Evolutionary conservation across 495 filamentous ascomycete species (phyloP).

Genomic region (Penicillium egyptiacum): DNA sequence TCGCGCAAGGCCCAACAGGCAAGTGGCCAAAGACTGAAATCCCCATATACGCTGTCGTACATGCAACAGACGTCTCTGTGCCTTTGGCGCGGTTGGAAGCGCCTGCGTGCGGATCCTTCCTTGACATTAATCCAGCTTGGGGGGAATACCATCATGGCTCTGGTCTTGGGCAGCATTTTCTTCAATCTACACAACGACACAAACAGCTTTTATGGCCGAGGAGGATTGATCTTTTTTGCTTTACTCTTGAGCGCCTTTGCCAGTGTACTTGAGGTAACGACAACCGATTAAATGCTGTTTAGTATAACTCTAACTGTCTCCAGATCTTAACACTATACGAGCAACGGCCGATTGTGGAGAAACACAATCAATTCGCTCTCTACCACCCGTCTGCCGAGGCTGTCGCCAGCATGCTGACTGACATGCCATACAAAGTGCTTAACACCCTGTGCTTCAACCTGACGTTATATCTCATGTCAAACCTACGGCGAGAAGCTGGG

Average conservation of each 20-base stretch:
- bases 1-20: slow-evolving; percentile 24
- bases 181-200: slow-evolving; percentile 66
- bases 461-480: too few relatives aligned
- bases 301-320: background rate
- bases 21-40: slow-evolving; percentile 25
- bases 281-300: background rate
- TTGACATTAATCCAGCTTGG: slow-evolving; percentile 64
- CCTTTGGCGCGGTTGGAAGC: slow-evolving; percentile 41
- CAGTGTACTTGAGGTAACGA: slow-evolving; percentile 53
- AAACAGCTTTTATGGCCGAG: slow-evolving; percentile 67
- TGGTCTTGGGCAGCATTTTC: slow-evolving; percentile 80
- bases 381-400: slow-evolving; percentile 60
- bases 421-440: slow-evolving; percentile 30
- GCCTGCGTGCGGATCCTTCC: slow-evolving; percentile 63
- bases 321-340: slow-evolving; percentile 52
- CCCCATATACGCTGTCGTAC: slow-evolving; percentile 40
- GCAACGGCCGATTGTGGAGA: slow-evolving; percentile 59
- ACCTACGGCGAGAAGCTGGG: too few relatives aligned
- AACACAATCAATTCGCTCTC: slow-evolving; percentile 58
- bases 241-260: slow-evolving; percentile 80
- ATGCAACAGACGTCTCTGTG: slow-evolving; percentile 40
- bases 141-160: slow-evolving; percentile 67
- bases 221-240: slow-evolving; percentile 80
- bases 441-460: too few relatives aligned
- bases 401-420: slow-evolving; percentile 53